Evolutionary conservation across 148 eudicot species (phyloP), one percentile per base, ranked within the genome.

Genomic region (Salicornia ramosissima): DNA sequence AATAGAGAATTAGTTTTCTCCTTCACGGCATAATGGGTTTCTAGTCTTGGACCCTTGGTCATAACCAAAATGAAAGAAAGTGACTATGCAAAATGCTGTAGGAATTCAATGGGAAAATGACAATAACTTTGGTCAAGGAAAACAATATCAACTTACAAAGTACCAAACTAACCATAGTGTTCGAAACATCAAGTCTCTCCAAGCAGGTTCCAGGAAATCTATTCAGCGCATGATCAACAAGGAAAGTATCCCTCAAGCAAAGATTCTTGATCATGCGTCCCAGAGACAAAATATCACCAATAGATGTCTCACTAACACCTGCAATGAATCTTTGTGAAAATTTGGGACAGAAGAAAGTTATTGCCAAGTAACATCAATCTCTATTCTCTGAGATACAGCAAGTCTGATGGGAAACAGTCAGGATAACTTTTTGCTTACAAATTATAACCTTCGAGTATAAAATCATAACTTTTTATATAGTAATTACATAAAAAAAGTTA

Each of bases 171-270:
- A 93, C 98, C 96, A 78, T 77, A 40, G 95, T 88, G 77, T 84
- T 78, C 64, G 92, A 86, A 76, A 93, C 86, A 81, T 90, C 90
- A 75, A 93, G 96, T 87, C 80, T 80, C 83, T 90, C 89, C 79
- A 93, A 80, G 65, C 82, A 81, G 50, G 72, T 79, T 55, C 98
- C 96, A 67, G 70, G 65, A 67, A 88, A 86, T 30, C 68, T 75
- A 78, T 68, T 72, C 31, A 93, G 76, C 56, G 82, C 81, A 21
- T 71, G 57, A 49, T 87, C 92, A 71, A 57, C 83, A 51, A 81
- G 75, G 36, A 66, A 69, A 75, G 86, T 87, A 68, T 84, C 90
- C 69, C 92, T 87, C 75, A 93, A 70, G 77, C 92, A 90, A 31
- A 93, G 95, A 78, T 83, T 81, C 84, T 79, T 88, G 49, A 93